Percentiles rank a stretch among this genome's conserved stretches.
These are phyloP conservation scores for Pezicula radicicola DNA, from an alignment of 2,329 filamentous ascomycete genomes.

Conservation along the genomic window DNA sequence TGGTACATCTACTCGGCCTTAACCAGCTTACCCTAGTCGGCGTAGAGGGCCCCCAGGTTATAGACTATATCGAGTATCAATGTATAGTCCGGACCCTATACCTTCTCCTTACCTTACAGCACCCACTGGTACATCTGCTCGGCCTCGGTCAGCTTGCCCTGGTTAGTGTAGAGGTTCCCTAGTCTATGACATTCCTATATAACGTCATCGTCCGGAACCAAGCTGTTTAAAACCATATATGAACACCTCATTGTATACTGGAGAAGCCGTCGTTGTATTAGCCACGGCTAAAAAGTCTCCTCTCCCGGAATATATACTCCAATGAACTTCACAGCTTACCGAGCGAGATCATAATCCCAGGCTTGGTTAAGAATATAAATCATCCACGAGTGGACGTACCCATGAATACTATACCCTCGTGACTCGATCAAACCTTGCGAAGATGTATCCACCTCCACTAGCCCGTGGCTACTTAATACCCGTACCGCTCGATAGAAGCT, in stretches of 20 bases:
- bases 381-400: constrained; percentile 20
- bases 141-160: constrained; percentile 23
- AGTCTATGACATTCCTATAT: constrained; percentile 14
- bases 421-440: constrained; percentile 8
- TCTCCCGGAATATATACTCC: constrained; percentile 5
- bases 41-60: constrained; percentile 26
- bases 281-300: constrained; percentile 1
- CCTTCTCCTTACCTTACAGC: constrained; percentile 10
- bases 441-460: constrained; percentile 10
- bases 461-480: constrained; percentile 31
- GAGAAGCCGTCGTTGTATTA: constrained; percentile 4
- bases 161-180: constrained; percentile 17
- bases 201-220: constrained; percentile 9
- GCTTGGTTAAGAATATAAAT: constrained; percentile 11
- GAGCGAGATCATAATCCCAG: constrained; percentile 8
- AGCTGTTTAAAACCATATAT: constrained; percentile 6
- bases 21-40: constrained; percentile 17
- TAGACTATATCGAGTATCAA: constrained; percentile 12
- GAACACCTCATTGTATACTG: constrained; percentile 1
- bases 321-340: constrained; percentile 10
- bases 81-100: constrained; percentile 9
- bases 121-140: constrained; percentile 20
- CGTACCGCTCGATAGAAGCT: constrained; percentile 16
- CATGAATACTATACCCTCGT: constrained; percentile 6
- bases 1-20: constrained; percentile 23